These are phyloP conservation scores for Fusarium setosum DNA, from an alignment of 2,329 filamentous ascomycete species.

Conservation along the genomic window DNA sequence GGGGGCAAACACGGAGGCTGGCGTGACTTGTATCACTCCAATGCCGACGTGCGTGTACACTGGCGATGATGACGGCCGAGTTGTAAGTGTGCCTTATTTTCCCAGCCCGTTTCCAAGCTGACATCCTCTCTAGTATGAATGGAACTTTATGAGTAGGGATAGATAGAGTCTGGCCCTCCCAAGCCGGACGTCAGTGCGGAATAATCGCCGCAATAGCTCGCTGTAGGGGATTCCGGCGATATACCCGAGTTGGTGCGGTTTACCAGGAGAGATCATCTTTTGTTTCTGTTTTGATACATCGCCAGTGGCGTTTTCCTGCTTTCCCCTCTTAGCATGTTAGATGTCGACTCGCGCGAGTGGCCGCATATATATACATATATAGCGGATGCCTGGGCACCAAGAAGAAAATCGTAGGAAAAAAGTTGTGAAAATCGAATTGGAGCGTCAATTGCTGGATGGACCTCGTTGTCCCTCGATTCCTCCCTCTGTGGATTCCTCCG, in stretches of 20 bases:
- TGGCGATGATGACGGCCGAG: conserved; percentile 91
- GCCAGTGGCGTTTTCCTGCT: conserved; percentile 24
- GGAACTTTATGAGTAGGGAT: conserved; percentile 69
- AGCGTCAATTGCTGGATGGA: conserved; percentile 42
- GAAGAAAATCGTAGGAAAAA: background rate
- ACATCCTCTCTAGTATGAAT: conserved; percentile 64
- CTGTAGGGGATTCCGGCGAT: conserved; percentile 12
- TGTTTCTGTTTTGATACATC: conserved; percentile 28
- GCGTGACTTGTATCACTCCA: conserved; percentile 87
- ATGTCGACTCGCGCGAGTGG: conserved; percentile 21
- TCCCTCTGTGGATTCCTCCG: conserved; percentile 32
- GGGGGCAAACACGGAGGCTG: conserved; percentile 69
- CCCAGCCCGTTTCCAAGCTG: background rate
- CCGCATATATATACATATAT: conserved; percentile 28
- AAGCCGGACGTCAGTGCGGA: conserved; percentile 30
- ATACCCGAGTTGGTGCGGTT: background rate
- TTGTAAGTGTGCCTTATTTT: conserved; percentile 66
- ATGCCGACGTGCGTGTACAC: conserved; percentile 89
- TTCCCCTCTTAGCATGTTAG: conserved; percentile 27
- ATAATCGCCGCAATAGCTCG: conserved; percentile 22
- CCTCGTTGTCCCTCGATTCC: conserved; percentile 31
- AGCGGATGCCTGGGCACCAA: conserved; percentile 18
- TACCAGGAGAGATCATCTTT: conserved; percentile 5
- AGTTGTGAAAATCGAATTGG: conserved; percentile 39
- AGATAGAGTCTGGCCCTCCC: conserved; percentile 57